A percentile compares a stretch with the other conserved stretches of the same genome.
Evolutionary conservation across 495 filamentous ascomycete genomes (phyloP).

Genomic region (Ascobolus immersus): DNA sequence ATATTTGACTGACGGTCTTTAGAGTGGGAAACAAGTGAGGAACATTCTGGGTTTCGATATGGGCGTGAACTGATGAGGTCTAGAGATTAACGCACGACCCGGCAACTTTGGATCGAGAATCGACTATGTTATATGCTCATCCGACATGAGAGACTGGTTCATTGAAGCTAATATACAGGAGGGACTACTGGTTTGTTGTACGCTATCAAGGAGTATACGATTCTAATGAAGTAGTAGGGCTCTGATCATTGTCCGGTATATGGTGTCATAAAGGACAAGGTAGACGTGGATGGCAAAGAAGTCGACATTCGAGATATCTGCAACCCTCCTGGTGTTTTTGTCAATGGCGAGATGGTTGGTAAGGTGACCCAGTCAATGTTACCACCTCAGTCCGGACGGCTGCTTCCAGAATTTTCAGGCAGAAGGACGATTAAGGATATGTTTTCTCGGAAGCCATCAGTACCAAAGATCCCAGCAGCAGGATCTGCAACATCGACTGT

Average conservation of each 20-base stretch:
- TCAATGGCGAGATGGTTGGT: constrained; percentile 33
- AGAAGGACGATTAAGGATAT: constrained; percentile 76
- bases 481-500: too few relatives aligned
- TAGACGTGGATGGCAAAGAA: constrained; percentile 25
- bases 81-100: constrained; percentile 25
- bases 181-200: constrained; percentile 41
- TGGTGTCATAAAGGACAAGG: constrained; percentile 40
- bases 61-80: not conserved
- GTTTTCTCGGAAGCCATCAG: constrained; percentile 46
- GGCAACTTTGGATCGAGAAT: constrained; percentile 80
- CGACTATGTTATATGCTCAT: constrained; percentile 71
- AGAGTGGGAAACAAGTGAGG: constrained; percentile 59
- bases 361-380: not conserved
- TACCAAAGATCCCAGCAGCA: too few relatives aligned
- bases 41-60: constrained; percentile 21
- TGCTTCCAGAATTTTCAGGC: constrained; percentile 69
- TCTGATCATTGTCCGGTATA: constrained; percentile 95
- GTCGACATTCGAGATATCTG: constrained; percentile 44
- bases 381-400: constrained; percentile 30
- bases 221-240: constrained; percentile 25
- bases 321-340: constrained; percentile 55
- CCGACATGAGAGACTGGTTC: constrained; percentile 65
- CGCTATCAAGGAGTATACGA: not conserved
- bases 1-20: constrained; percentile 2
- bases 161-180: constrained; percentile 79